A percentile compares a stretch with the other conserved stretches of the same genome.
phyloP scores from a whole-genome alignment of 2,329 filamentous ascomycete genomes.

The Capronia epimyces region DNA sequence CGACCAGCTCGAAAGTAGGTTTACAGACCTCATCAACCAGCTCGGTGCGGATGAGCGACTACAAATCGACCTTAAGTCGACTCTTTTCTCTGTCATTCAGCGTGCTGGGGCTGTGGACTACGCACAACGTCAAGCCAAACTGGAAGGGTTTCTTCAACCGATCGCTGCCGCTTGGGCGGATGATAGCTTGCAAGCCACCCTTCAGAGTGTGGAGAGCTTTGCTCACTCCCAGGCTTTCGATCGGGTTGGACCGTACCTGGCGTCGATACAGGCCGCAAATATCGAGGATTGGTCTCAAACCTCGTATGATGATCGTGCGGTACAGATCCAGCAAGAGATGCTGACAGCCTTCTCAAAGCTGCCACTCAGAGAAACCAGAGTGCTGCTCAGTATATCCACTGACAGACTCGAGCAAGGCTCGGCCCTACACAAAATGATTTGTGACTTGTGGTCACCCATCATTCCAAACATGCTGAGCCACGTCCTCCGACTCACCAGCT shows the following conservation, averaged over 20 bases:
- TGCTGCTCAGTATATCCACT: constrained; percentile 84
- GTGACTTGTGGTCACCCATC: constrained; percentile 75
- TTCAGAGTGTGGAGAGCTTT: constrained; percentile 73
- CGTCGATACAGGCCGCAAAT: constrained; percentile 64
- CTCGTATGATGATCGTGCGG: constrained; percentile 71
- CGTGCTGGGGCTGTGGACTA: constrained; percentile 71
- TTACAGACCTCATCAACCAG: constrained; percentile 71
- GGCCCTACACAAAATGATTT: constrained; percentile 67
- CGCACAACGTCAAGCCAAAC: constrained; percentile 62
- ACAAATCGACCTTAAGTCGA: constrained; percentile 78
- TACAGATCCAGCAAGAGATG: constrained; percentile 70
- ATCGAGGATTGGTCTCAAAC: constrained; percentile 77
- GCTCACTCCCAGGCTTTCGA: constrained; percentile 73
- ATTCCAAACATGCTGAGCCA: constrained; percentile 80
- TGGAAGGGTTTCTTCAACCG: constrained; percentile 74
- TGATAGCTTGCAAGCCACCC: constrained; percentile 59
- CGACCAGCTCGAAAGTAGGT: constrained; percentile 74
- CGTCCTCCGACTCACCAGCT: constrained; percentile 74
- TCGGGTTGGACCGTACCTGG: constrained; percentile 74
- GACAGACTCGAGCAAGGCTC: constrained; percentile 76
- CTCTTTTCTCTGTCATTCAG: constrained; percentile 93
- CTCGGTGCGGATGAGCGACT: constrained; percentile 74
- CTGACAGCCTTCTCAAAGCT: constrained; percentile 63
- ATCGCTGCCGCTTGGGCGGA: constrained; percentile 76
- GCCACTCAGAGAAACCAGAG: constrained; percentile 81